Conservation (phyloP, 2,329 filamentous ascomycete genomes). For the Boeremia exigua region DNA sequence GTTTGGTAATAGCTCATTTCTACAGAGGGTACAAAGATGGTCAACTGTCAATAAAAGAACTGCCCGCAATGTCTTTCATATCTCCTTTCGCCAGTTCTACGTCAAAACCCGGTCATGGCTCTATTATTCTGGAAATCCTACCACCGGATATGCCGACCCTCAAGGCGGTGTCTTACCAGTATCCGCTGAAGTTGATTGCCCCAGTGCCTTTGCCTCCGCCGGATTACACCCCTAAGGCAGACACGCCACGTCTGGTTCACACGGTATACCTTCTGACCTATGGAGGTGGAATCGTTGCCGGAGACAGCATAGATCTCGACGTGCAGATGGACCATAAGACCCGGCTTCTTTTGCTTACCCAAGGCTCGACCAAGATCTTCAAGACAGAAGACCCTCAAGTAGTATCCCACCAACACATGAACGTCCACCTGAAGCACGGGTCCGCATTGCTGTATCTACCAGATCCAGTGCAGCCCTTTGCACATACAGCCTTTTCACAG, state of each 20-base stretch:
- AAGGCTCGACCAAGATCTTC: slow-evolving; percentile 95
- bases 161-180: slow-evolving; percentile 82
- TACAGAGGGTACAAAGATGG: slow-evolving; percentile 18
- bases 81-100: slow-evolving; percentile 81
- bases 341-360: slow-evolving; percentile 66
- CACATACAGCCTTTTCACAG: slow-evolving; percentile 82
- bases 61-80: slow-evolving; percentile 39
- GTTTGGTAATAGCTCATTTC: not conserved
- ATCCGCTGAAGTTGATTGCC: slow-evolving; percentile 91
- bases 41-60: slow-evolving; percentile 14
- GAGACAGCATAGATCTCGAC: slow-evolving; percentile 78
- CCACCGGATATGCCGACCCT: slow-evolving; percentile 75
- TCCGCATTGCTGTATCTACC: slow-evolving; percentile 72
- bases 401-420: slow-evolving; percentile 57
- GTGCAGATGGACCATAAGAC: slow-evolving; percentile 70
- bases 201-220: slow-evolving; percentile 70
- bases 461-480: slow-evolving; percentile 92
- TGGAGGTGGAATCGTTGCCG: slow-evolving; percentile 88
- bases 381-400: slow-evolving; percentile 66
- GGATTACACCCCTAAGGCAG: slow-evolving; percentile 28
- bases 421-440: slow-evolving; percentile 55
- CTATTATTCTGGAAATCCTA: slow-evolving; percentile 73
- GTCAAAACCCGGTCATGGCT: slow-evolving; percentile 77
- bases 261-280: slow-evolving; percentile 92
- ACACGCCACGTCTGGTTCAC: slow-evolving; percentile 62